Base-by-base conservation (phyloP, 106 monocot species). In the Dioscorea dumetorum region DNA sequence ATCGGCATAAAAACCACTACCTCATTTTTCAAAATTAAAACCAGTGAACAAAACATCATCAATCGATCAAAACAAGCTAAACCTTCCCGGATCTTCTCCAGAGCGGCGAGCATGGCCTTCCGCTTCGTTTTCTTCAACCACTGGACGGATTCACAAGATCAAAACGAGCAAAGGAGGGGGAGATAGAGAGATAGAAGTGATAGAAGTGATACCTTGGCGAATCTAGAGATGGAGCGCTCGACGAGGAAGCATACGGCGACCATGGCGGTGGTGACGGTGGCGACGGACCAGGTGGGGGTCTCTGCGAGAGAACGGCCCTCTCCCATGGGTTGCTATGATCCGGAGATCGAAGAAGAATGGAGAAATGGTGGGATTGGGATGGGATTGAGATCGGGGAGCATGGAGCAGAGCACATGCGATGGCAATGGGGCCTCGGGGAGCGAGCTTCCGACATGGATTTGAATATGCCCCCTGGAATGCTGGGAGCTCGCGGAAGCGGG, bases 201-300 rank as follows among this genome's bases (percentile, higher is more conserved):
- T 12, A 16, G 33, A 33, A 0, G 9, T 8, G 5, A 17, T 33
- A 88, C 87, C 63, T 80, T 81, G 50, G 69, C 93, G 41, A 86
- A 83, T 21, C 84, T 82, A 64, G 66, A 79, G 65, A 93, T 86
- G 68, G 81, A 81, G 49, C 93, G 85, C 79, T 93, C 89, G 51
- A 93, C 93, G 66, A 93, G 71, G 81, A 93, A 85, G 83, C 93
- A 86, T 67, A 82, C 73, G 72, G 82, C 84, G 72, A 94, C 84
- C 90, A 94, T 84, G 77, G 41, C 73, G 41, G 87, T 94, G 54
- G 89, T 90, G 24, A 89, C 87, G 60, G 87, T 87, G 71, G 94
- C 94, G 23, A 87, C 87, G 24, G 89, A 94, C 87, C 94, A 94
- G 21, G 90, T 90, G 73, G 94, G 94, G 3, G 94, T 94, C 86